Evolutionary conservation across 202 grass and related monocot genomes (phyloP).

Genomic region (Panicum hallii): DNA sequence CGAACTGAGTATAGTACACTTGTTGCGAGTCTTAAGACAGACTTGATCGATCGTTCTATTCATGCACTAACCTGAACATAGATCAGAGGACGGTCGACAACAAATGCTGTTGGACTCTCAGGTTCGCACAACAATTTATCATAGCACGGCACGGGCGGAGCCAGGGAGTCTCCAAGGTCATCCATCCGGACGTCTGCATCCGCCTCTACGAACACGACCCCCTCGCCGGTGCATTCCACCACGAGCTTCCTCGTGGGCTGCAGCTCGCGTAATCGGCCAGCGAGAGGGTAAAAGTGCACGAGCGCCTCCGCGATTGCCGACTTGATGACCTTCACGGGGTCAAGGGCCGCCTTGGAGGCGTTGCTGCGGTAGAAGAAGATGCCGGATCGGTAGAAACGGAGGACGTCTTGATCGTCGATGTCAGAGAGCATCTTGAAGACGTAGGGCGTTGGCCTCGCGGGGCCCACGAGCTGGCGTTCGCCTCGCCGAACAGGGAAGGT

Average conservation of each 20-base stretch:
- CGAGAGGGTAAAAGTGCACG: conserved; percentile 15
- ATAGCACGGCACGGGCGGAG: conserved; percentile 48
- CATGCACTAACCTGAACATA: no score
- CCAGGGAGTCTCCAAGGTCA: conserved; percentile 30
- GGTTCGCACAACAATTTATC: conserved; percentile 44
- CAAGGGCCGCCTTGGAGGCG: neutral
- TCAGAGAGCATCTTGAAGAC: conserved; percentile 49
- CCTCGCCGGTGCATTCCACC: conserved; percentile 62
- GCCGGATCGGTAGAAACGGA: conserved; percentile 17
- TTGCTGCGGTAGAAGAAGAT: conserved; percentile 22
- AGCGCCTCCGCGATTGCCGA: conserved; percentile 18
- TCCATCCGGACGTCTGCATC: conserved; percentile 48
- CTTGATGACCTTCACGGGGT: conserved; percentile 23
- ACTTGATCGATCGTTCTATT: no score
- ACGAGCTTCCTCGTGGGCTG: conserved; percentile 53
- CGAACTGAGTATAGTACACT: no score
- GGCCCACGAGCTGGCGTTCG: conserved; percentile 32
- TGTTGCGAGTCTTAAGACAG: no score
- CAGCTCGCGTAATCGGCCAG: conserved; percentile 18
- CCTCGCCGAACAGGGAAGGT: conserved; percentile 42
- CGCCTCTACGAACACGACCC: conserved; percentile 55
- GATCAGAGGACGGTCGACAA: conserved; percentile 47
- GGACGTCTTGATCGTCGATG: conserved; percentile 52
- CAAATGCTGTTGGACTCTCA: conserved; percentile 29
- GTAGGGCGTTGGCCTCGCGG: conserved; percentile 46